These are phyloP conservation scores for Apiospora phragmitis DNA, from an alignment of 2,329 filamentous ascomycete genomes.

Conservation along the genomic window DNA sequence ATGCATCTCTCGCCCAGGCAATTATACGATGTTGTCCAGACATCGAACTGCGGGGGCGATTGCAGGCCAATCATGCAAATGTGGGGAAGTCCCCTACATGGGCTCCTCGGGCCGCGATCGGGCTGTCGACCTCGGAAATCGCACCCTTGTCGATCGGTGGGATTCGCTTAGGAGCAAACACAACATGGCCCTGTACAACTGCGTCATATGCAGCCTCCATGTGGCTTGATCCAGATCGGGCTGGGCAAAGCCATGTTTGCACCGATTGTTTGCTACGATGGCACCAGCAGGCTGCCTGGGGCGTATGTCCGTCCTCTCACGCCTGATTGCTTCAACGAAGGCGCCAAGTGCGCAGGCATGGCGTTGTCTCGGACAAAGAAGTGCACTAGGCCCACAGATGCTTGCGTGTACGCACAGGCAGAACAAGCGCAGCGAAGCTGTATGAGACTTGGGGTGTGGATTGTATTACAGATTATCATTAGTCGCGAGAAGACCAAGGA, in stretches of 20 bases:
- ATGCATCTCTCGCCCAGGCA: background rate
- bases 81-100: background rate
- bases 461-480: background rate
- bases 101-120: background rate
- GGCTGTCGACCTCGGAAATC: background rate
- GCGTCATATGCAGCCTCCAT: background rate
- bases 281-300: background rate
- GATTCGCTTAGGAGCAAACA: background rate
- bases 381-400: background rate
- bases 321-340: background rate
- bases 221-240: background rate
- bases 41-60: background rate
- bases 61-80: background rate
- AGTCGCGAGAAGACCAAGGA: background rate
- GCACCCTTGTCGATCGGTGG: background rate
- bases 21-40: background rate
- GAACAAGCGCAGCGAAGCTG: background rate
- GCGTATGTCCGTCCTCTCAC: background rate
- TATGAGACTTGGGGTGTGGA: background rate
- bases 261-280: background rate
- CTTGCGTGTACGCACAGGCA: background rate
- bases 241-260: background rate
- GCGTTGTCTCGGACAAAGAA: background rate
- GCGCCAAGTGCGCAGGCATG: background rate
- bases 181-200: background rate